Percentiles rank a stretch among this genome's conserved stretches.
Conservation (phyloP, 768 basidiomycete genomes). For the Tulasnella sp. region DNA sequence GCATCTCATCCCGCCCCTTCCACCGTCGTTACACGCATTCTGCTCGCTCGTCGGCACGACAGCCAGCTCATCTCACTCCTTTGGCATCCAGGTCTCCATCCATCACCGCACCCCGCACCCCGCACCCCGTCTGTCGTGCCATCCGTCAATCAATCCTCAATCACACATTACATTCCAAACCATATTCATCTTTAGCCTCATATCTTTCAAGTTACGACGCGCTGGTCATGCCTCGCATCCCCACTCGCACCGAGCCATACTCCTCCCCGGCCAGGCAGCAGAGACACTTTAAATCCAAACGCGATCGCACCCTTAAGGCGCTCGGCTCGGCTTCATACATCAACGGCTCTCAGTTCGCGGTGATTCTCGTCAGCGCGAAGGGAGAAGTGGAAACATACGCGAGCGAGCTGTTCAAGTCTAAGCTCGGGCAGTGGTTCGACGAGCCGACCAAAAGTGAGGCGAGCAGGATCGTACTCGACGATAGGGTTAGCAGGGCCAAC, state of each 20-base stretch:
- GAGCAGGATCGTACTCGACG: neutral
- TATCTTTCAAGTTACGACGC: too few species aligned
- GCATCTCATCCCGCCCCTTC: too few species aligned
- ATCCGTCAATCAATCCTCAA: neutral
- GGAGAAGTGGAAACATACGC: slow-evolving; percentile 31
- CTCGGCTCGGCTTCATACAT: slow-evolving; percentile 30
- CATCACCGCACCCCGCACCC: neutral
- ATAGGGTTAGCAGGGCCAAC: neutral
- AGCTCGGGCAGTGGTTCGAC: slow-evolving; percentile 21
- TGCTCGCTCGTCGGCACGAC: neutral
- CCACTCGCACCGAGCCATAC: slow-evolving; percentile 29
- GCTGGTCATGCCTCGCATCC: slow-evolving; percentile 31
- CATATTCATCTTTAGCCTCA: slow-evolving; percentile 5
- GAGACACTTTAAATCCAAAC: slow-evolving; percentile 30
- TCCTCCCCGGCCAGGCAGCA: slow-evolving; percentile 28
- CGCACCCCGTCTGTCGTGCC: neutral
- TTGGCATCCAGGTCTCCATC: neutral
- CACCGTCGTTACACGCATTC: too few species aligned
- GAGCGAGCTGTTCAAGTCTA: slow-evolving; percentile 27
- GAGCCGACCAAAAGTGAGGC: slow-evolving; percentile 13
- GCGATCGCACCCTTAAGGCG: slow-evolving; percentile 28
- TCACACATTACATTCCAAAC: neutral
- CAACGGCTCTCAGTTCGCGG: slow-evolving; percentile 31
- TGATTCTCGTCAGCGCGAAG: slow-evolving; percentile 29
- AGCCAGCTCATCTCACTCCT: neutral